These are phyloP conservation scores for Nannochloropsis gaditana DNA, from an alignment of 108 stramenopile genomes.

Conservation along the genomic window DNA sequence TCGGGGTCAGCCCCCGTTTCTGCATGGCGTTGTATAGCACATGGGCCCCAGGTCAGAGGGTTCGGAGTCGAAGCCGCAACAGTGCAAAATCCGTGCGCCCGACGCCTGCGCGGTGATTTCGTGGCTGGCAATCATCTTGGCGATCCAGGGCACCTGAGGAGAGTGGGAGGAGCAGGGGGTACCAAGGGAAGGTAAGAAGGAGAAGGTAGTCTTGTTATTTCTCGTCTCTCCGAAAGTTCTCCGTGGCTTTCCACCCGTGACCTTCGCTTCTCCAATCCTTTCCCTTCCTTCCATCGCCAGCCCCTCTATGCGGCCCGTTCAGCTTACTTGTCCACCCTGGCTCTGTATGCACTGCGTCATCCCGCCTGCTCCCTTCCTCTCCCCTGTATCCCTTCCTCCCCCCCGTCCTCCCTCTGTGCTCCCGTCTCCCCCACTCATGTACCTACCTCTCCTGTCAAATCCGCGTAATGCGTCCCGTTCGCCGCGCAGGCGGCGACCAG, in stretches of 20 bases:
- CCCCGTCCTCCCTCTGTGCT: not conserved
- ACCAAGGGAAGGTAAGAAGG: not conserved
- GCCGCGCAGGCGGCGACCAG: slow-evolving; percentile 71
- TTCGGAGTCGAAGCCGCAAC: slow-evolving; percentile 44
- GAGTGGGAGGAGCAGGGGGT: slow-evolving; percentile 13
- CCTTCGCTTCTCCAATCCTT: no score
- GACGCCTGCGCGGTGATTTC: slow-evolving; percentile 32
- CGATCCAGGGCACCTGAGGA: slow-evolving; percentile 5
- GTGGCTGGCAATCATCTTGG: slow-evolving; percentile 29
- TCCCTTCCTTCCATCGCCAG: no score
- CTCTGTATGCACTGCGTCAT: no score
- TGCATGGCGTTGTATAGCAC: not conserved
- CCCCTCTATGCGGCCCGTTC: no score
- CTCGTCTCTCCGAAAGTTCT: no score
- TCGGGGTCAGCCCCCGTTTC: not conserved
- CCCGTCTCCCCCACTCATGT: slow-evolving; percentile 54
- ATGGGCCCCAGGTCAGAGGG: slow-evolving; percentile 23
- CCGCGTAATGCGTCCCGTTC: slow-evolving; percentile 72
- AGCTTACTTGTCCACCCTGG: no score
- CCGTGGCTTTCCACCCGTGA: no score
- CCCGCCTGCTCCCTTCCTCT: no score
- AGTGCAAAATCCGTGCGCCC: slow-evolving; percentile 44
- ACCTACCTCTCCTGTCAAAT: slow-evolving; percentile 93
- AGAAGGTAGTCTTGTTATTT: not conserved
- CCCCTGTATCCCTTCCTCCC: not conserved